These are phyloP conservation scores for Byssochlamys sp. DNA, from an alignment of 2,329 filamentous ascomycete genomes.

Conservation along the genomic window DNA sequence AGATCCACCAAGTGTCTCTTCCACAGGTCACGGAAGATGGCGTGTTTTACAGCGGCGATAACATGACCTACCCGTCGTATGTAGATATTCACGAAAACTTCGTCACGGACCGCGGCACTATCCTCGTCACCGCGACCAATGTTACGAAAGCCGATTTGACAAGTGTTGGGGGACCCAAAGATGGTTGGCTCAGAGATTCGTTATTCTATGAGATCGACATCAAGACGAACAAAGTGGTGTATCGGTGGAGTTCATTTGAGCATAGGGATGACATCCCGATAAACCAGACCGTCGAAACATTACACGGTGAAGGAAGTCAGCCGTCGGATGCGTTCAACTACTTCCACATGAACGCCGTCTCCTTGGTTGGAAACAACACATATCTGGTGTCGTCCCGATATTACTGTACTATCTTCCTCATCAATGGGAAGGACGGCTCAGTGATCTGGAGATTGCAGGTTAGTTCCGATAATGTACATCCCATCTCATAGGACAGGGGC, in stretches of 20 bases:
- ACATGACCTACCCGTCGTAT: background rate
- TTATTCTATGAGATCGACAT: constrained; percentile 15
- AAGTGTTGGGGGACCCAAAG: constrained; percentile 4
- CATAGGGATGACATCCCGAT: constrained; percentile 5
- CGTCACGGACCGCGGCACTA: constrained; percentile 4
- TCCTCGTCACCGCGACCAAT: constrained; percentile 5
- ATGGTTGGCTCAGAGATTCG: constrained; percentile 10
- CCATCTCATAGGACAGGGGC: background rate
- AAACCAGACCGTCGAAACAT: background rate
- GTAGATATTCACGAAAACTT: constrained; percentile 6
- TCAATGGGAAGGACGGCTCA: constrained; percentile 29
- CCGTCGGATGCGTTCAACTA: constrained; percentile 28
- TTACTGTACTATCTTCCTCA: constrained; percentile 13
- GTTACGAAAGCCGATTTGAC: constrained; percentile 3
- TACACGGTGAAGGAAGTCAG: background rate
- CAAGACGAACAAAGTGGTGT: constrained; percentile 9
- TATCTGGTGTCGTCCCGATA: constrained; percentile 8
- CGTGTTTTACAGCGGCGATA: background rate
- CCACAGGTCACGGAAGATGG: background rate
- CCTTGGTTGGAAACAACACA: constrained; percentile 5
- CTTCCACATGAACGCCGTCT: constrained; percentile 29
- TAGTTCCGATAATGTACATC: background rate
- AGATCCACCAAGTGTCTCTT: constrained; percentile 3
- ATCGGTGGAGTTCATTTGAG: constrained; percentile 13
- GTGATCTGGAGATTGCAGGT: constrained; percentile 34